A percentile compares a stretch with the other conserved stretches of the same genome.
These are phyloP conservation scores for Ophiostoma triangulosporum DNA, from an alignment of 2,329 filamentous ascomycete genomes.

Conservation along the genomic window DNA sequence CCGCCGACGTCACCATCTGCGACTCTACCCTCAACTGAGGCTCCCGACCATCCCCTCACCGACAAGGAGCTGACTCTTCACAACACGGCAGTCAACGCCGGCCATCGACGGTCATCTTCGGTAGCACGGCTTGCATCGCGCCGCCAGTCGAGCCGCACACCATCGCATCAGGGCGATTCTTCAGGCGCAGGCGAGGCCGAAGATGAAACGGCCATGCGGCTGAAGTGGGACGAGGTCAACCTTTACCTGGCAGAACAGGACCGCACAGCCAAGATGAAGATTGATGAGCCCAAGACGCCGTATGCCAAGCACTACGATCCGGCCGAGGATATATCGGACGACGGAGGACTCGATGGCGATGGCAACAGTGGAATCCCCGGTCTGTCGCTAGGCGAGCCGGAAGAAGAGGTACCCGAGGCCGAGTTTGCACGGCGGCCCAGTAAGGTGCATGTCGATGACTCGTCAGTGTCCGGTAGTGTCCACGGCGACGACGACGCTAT, in stretches of 20 bases:
- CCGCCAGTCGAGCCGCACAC: conserved; percentile 47
- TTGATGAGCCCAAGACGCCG: conserved; percentile 94
- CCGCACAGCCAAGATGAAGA: conserved; percentile 94
- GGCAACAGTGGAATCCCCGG: conserved; percentile 72
- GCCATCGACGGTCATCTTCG: conserved; percentile 72
- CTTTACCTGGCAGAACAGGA: conserved; percentile 95
- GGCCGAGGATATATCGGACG: conserved; percentile 71
- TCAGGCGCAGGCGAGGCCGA: background rate
- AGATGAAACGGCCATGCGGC: conserved; percentile 52
- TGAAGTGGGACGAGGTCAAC: conserved; percentile 99
- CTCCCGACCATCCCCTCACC: conserved; percentile 37
- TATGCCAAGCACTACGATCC: conserved; percentile 90
- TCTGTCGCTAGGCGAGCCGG: conserved; percentile 82
- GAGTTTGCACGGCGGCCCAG: conserved; percentile 38
- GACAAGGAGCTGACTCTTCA: conserved; percentile 85
- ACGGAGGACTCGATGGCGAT: conserved; percentile 62
- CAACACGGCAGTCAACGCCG: conserved; percentile 91
- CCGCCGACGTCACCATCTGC: conserved; percentile 36
- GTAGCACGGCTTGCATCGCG: conserved; percentile 56
- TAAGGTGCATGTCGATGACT: conserved; percentile 62
- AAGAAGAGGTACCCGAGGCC: conserved; percentile 50
- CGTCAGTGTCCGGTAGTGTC: conserved; percentile 27
- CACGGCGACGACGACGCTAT: conserved; percentile 40
- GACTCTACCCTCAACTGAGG: conserved; percentile 27
- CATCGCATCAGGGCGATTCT: conserved; percentile 29